These are phyloP conservation scores for Firmiana major DNA, from an alignment of 345 rosid species.

Conservation along the genomic window DNA sequence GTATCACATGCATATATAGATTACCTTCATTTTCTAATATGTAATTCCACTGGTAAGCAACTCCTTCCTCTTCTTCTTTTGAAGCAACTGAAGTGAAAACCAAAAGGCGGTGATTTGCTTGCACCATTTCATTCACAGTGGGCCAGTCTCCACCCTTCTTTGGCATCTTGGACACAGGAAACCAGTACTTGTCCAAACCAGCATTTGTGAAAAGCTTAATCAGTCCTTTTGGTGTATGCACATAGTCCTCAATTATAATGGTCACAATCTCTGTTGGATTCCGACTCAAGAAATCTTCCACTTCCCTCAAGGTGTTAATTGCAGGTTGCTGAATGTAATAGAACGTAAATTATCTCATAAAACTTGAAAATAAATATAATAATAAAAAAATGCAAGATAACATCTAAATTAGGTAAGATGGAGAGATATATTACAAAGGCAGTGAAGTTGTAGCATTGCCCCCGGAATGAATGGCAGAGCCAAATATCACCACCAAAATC, in stretches of 20 bases:
- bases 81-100: conserved; percentile 92
- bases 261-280: conserved; percentile 83
- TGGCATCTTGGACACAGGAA: conserved; percentile 90
- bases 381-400: neutral
- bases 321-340: conserved; percentile 77
- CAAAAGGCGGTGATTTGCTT: conserved; percentile 69
- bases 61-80: conserved; percentile 94
- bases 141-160: conserved; percentile 96
- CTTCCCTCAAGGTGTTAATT: conserved; percentile 75
- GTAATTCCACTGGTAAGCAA: conserved; percentile 97
- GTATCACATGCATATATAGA: conserved; percentile 8
- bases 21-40: conserved; percentile 83
- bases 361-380: neutral
- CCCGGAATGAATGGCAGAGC: conserved; percentile 94
- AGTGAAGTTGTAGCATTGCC: conserved; percentile 93
- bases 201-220: conserved; percentile 63
- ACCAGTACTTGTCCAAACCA: conserved; percentile 82
- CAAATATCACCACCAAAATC: conserved; percentile 79
- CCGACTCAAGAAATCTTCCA: conserved; percentile 75
- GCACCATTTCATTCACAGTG: conserved; percentile 85
- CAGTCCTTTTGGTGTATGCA: conserved; percentile 83
- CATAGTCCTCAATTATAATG: conserved; percentile 90
- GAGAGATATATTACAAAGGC: conserved; percentile 66
- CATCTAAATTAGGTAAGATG: conserved; percentile 12
- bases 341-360: conserved; percentile 9